Evolutionary conservation across 257 asterid genomes (phyloP).

Genomic region (Jasminum sambac): DNA sequence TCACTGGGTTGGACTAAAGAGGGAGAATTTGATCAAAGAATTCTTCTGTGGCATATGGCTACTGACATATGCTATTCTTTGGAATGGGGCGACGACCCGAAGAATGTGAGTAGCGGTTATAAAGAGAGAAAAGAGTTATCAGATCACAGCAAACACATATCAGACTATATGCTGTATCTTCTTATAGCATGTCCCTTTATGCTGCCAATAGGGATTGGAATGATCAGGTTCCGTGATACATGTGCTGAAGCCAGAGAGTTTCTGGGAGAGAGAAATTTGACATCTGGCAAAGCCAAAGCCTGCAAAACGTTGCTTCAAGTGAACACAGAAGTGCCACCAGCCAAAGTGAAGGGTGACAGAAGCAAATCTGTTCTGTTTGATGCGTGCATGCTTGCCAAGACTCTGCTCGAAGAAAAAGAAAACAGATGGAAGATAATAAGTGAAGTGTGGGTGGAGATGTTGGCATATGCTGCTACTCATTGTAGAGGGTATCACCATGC

Average conservation of each 20-base stretch:
- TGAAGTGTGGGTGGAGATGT: slow-evolving; percentile 51
- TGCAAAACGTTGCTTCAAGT: slow-evolving; percentile 38
- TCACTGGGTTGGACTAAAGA: slow-evolving; percentile 20
- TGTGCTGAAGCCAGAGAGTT: slow-evolving; percentile 50
- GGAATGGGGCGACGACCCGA: slow-evolving; percentile 10
- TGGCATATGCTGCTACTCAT: slow-evolving; percentile 47
- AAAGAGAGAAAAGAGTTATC: slow-evolving; percentile 26
- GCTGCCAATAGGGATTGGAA: slow-evolving; percentile 59
- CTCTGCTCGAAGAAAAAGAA: neutral
- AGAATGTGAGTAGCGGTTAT: neutral
- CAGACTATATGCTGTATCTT: slow-evolving; percentile 57
- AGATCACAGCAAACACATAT: slow-evolving; percentile 45
- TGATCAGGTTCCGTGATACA: slow-evolving; percentile 51
- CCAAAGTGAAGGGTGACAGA: slow-evolving; percentile 58
- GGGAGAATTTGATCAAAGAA: slow-evolving; percentile 41
- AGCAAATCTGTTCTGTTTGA: slow-evolving; percentile 61
- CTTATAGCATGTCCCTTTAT: slow-evolving; percentile 45
- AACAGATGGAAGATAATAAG: slow-evolving; percentile 35
- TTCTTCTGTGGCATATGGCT: slow-evolving; percentile 54
- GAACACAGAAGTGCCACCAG: slow-evolving; percentile 41
- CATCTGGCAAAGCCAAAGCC: slow-evolving; percentile 21
- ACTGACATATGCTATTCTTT: slow-evolving; percentile 45
- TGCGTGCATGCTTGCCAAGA: slow-evolving; percentile 47
- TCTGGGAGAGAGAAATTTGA: slow-evolving; percentile 26
- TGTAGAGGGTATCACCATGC: slow-evolving; percentile 57